Percentiles rank a stretch among this genome's conserved stretches.
Evolutionary conservation across 2,329 filamentous ascomycete genomes (phyloP).

Genomic region (Nigrograna mackinnonii): DNA sequence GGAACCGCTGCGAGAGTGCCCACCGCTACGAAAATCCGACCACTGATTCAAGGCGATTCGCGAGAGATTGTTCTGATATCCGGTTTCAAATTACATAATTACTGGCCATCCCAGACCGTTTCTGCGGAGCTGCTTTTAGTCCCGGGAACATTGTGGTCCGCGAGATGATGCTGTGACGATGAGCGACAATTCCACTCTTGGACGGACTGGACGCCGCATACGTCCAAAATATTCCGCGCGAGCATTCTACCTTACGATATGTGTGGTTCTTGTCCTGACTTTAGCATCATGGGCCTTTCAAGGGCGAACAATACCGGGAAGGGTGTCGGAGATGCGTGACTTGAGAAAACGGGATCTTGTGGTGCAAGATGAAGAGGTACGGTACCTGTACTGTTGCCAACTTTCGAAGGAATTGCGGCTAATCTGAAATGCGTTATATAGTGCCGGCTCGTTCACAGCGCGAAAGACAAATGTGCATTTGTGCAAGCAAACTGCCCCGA

Average conservation of each 20-base stretch:
- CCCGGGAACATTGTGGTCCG: too few species aligned
- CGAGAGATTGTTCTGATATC: too few species aligned
- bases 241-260: conserved; percentile 39
- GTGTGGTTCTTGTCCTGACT: conserved; percentile 30
- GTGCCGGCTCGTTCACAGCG: conserved; percentile 79
- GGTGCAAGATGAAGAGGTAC: conserved; percentile 41
- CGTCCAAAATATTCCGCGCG: conserved; percentile 39
- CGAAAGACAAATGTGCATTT: conserved; percentile 81
- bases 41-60: too few species aligned
- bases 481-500: conserved; percentile 80
- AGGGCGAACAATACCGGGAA: conserved; percentile 5
- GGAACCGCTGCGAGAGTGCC: too few species aligned
- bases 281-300: conserved; percentile 30
- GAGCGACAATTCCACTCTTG: conserved; percentile 19
- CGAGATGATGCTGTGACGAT: conserved; percentile 28
- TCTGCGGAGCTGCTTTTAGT: too few species aligned
- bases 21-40: too few species aligned
- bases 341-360: conserved; percentile 22
- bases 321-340: background rate
- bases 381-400: background rate
- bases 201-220: conserved; percentile 20
- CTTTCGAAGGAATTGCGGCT: background rate
- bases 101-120: too few species aligned
- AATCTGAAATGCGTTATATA: conserved; percentile 36
- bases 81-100: too few species aligned